Base-by-base conservation (phyloP, 257 asterid species). In the Solanum tacnaense region DNA sequence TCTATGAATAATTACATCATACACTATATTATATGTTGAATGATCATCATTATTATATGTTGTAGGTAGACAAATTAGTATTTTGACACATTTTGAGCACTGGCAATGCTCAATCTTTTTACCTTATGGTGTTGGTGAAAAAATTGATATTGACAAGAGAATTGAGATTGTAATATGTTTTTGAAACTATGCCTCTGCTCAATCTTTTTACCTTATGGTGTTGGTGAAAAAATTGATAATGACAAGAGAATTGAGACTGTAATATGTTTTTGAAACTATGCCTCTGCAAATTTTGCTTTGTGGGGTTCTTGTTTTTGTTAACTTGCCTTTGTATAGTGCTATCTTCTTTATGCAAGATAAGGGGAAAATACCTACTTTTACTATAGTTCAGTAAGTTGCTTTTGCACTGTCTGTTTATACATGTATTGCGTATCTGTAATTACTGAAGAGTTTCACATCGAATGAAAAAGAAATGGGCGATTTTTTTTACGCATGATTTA, bases 261-360 rank as follows among this genome's bases (percentile, higher is more conserved):
- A 83, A 52, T 87, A 7, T 25, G 84, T 67, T 75, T 32, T 36
- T 62, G 84, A 82, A 72, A 38, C 23, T 29, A 72, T 91, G 92
- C 89, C 18, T 87, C 75, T 92, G 92, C 96, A 95, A 92, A 81
- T 90, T 83, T 82, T 89, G 88, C 73, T 93, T 1, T 93, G 96
- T 88, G 96, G 91, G 62, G 90, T 88, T 87, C 27, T 94, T 85
- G 92, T 94, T 84, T 83, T 90, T 85, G 91, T 94, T 39, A 95
- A 96, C 92, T 85, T 92, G 87, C 98, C 98, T 44, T 32, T 96
- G 44, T 95, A 93, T 74, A 78, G 89, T 89, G 98, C 93, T 11
- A 89, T 95, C 65, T 92, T 95, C 88, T 34, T 95, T 21, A 71
- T 98, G 76, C 91, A 74, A 86, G 98, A 96, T 72, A 83, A 90